phyloP scores from a whole-genome alignment of 306 rosid species.

The Arachis hypogaea region DNA sequence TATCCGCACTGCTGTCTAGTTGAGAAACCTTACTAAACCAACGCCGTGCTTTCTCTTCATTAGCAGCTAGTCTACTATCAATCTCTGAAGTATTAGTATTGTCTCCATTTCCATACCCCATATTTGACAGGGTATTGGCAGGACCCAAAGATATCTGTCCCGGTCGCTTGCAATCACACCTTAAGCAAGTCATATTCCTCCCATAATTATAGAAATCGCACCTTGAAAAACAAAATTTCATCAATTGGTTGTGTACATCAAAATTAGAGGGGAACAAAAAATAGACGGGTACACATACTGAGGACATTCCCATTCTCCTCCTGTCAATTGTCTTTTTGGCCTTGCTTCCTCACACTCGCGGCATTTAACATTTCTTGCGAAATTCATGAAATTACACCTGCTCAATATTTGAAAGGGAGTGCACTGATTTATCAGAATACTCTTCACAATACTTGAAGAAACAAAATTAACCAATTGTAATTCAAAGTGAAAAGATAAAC shows the following conservation, averaged over 20 bases:
- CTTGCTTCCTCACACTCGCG: constrained; percentile 91
- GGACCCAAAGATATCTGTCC: constrained; percentile 54
- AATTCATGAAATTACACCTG: constrained; percentile 99
- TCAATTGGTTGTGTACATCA: constrained; percentile 35
- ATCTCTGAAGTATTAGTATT: constrained; percentile 43
- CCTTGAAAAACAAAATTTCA: constrained; percentile 50
- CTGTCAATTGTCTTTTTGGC: constrained; percentile 82
- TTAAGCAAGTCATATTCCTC: constrained; percentile 72
- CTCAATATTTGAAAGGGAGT: constrained; percentile 38
- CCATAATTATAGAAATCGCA: constrained; percentile 87
- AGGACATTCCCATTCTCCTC: constrained; percentile 99
- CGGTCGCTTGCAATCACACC: constrained; percentile 94
- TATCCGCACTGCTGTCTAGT: constrained; percentile 66
- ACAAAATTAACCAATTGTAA: constrained; percentile 15
- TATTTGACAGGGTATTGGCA: constrained; percentile 38
- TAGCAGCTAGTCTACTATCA: constrained; percentile 69
- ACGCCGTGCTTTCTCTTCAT: constrained; percentile 90
- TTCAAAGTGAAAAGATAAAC: constrained; percentile 2
- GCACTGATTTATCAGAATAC: constrained; percentile 14
- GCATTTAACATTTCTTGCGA: constrained; percentile 84
- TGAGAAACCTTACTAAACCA: constrained; percentile 96
- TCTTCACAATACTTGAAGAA: constrained; percentile 3
- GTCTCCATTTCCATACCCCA: constrained; percentile 49
- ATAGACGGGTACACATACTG: constrained; percentile 65
- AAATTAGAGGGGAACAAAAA: constrained; percentile 20